Evolutionary conservation across 2,329 filamentous ascomycete species (phyloP), one percentile per base, ranked within the genome.

Genomic region (Sarocladium brachiariae): DNA sequence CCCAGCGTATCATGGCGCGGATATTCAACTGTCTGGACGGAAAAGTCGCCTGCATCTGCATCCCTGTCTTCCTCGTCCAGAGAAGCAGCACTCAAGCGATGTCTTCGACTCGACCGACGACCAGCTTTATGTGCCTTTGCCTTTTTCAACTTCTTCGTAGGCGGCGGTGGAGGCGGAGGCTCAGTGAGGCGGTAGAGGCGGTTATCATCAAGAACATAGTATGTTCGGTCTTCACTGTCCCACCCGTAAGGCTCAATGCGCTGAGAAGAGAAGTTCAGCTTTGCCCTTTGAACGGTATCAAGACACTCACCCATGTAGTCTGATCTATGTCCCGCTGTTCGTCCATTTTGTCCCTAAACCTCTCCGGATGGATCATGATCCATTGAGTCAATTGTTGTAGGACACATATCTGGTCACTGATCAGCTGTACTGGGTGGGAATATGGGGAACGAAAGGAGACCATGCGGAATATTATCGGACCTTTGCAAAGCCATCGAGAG

Each of bases 131-230:
- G 57, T 3, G 55, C 52, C 66, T 80, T 83, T 57, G 82, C 86
- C 58, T 83, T 84, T 59, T 83, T 87, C 58, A 76, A 80, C 66
- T 76, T 85, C 79, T 54, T 74, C 2, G 80, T 73, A 62, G 86
- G 86, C n/a, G 75, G 72, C 2, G 74, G 65, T n/a, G 74, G 70
- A 5, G 76, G 69, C 6, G 81, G 80, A 23, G 86, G 78, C 53
- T 95, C 88, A n/a, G 87, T 89, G 54, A 86, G 77, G 51, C 91
- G 87, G 65, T 99, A 99, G 37, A 99, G 74, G 55, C 93, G 81
- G 60, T 96, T 95, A 64, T 99, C 93, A 59, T 97, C 92, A 3
- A 99, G 78, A 2, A 97, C 84, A 61, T 86, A 95, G 63, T 97
- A 95, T 31, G 83, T 84, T 33, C 89, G 84, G 56, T 95, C 91